Conservation (phyloP, 768 basidiomycete genomes). For the Pleurotus cornucopiae region DNA sequence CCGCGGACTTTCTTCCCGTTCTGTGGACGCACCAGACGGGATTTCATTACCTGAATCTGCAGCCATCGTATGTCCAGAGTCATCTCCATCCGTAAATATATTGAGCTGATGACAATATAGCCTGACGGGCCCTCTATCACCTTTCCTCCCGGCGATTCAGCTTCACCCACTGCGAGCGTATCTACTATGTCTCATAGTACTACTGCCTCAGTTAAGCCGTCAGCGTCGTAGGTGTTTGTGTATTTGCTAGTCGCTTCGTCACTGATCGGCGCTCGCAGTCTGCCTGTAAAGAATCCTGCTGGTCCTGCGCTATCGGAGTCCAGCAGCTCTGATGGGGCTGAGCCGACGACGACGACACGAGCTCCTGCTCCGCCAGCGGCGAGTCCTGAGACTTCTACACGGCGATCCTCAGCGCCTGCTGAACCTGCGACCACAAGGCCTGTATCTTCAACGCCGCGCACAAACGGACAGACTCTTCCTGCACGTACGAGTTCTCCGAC, state of each 20-base stretch:
- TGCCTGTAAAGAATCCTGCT: constrained; percentile 3
- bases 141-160: background rate
- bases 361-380: background rate
- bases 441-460: background rate
- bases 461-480: background rate
- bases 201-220: background rate
- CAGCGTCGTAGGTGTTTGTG: background rate
- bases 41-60: constrained; percentile 1
- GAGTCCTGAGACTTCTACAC: background rate
- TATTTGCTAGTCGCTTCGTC: no score
- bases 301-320: background rate
- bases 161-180: background rate
- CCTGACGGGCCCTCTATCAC: background rate
- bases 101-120: background rate
- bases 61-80: background rate
- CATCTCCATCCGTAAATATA: background rate
- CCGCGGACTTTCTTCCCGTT: constrained; percentile 1
- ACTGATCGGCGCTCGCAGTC: background rate
- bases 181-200: background rate
- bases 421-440: background rate
- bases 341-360: background rate
- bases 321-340: background rate
- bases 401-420: background rate
- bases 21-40: constrained; percentile 1
- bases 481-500: background rate